phyloP scores from a whole-genome alignment of 148 eudicot species.

The Vaccinium darrowii region DNA sequence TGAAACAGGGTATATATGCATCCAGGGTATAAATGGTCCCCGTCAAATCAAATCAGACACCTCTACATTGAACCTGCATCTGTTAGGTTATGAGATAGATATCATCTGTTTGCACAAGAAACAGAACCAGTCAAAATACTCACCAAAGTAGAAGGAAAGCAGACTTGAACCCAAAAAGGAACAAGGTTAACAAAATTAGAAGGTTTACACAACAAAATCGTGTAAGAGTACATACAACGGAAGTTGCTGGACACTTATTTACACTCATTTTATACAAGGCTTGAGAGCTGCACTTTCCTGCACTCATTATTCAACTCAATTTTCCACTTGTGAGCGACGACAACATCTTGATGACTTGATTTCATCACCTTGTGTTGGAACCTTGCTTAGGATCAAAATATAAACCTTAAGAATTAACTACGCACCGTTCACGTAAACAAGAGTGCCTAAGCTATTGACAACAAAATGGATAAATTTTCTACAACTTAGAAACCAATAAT shows the following conservation, averaged over 20 bases:
- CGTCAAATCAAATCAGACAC: too few species aligned
- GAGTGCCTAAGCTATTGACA: background rate
- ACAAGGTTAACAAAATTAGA: background rate
- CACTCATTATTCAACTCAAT: background rate
- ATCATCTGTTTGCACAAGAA: background rate
- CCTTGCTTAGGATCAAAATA: background rate
- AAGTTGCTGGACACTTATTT: slow-evolving; percentile 9
- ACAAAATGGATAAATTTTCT: background rate
- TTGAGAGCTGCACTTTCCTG: slow-evolving; percentile 3
- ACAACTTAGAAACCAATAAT: background rate
- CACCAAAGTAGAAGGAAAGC: background rate
- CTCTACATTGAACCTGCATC: too few species aligned
- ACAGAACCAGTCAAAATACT: background rate
- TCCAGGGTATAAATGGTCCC: too few species aligned
- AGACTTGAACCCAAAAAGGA: background rate
- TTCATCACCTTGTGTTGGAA: background rate
- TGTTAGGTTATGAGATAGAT: too few species aligned
- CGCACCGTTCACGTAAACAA: slow-evolving; percentile 34
- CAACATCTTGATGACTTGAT: background rate
- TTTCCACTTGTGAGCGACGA: background rate
- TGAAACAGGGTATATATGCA: too few species aligned
- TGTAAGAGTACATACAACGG: background rate
- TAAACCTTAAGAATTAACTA: slow-evolving; percentile 16
- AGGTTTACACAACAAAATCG: background rate
- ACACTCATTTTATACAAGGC: background rate